These are phyloP conservation scores for Eutrema salsugineum DNA, from an alignment of 441 rosid genomes.

Conservation along the genomic window DNA sequence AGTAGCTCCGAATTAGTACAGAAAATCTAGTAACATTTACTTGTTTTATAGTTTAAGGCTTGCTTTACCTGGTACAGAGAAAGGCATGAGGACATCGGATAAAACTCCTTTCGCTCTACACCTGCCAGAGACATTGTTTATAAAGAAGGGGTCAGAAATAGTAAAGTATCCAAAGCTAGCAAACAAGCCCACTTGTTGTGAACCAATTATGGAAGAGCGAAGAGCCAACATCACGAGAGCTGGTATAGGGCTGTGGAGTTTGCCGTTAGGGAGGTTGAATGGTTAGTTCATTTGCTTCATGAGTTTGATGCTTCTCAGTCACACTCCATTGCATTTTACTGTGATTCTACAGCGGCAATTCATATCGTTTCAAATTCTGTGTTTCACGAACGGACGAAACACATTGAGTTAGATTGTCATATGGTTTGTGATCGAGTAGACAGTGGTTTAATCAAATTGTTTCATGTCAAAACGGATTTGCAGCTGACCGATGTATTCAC, in stretches of 20 bases:
- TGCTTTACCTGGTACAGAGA: conserved; percentile 60
- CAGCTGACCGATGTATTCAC: neutral
- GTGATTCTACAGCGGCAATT: neutral
- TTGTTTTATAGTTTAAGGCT: conserved; percentile 52
- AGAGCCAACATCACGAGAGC: conserved; percentile 70
- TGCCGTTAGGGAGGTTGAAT: neutral
- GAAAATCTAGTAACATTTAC: too few relatives aligned
- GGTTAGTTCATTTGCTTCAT: neutral
- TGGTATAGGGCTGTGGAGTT: neutral
- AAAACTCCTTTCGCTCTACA: conserved; percentile 38
- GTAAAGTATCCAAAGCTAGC: conserved; percentile 25
- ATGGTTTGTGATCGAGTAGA: neutral
- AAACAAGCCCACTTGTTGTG: conserved; percentile 29
- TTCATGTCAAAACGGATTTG: neutral
- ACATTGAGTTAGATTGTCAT: neutral
- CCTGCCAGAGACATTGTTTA: conserved; percentile 37
- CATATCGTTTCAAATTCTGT: neutral
- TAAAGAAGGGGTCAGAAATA: conserved; percentile 33
- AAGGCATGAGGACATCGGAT: conserved; percentile 32
- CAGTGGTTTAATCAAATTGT: neutral
- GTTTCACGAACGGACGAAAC: neutral
- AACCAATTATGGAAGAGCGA: conserved; percentile 71
- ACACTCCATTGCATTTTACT: neutral
- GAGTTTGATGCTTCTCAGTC: neutral
- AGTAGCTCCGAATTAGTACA: too few relatives aligned